Evolutionary conservation across 257 asterid species (phyloP).

Genomic region (Penstemon newberryi): DNA sequence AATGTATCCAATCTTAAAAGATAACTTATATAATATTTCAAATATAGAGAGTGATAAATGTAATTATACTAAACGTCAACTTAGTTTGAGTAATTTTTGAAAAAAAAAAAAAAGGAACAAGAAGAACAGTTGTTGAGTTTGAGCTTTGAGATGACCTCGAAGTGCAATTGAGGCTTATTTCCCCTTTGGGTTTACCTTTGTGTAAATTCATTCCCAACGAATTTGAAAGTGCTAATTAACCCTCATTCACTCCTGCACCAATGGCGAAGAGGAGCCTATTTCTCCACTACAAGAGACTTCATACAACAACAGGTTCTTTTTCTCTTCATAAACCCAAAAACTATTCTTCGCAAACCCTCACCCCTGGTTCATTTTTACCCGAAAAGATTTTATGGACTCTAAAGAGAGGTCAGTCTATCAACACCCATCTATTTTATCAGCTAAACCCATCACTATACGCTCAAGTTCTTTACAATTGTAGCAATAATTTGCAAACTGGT

Average conservation of each 20-base stretch:
- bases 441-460: conserved; percentile 53
- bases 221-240: too few species aligned
- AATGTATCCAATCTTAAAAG: too few species aligned
- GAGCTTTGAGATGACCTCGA: too few species aligned
- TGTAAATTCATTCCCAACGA: too few species aligned
- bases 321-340: conserved; percentile 18
- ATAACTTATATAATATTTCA: too few species aligned
- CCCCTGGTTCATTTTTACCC: conserved; percentile 46
- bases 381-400: conserved; percentile 62
- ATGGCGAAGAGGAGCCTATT: conserved; percentile 39
- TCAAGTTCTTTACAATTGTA: conserved; percentile 48
- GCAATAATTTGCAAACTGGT: conserved; percentile 44
- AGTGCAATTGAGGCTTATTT: too few species aligned
- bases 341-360: conserved; percentile 24
- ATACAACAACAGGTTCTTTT: background rate
- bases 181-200: too few species aligned
- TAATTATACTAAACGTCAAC: too few species aligned
- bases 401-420: conserved; percentile 54
- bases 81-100: too few species aligned
- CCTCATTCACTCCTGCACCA: background rate
- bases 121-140: too few species aligned
- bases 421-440: conserved; percentile 36
- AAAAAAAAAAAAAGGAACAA: too few species aligned
- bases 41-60: too few species aligned
- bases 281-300: conserved; percentile 24